Evolutionary conservation across 495 filamentous ascomycete species (phyloP).

Genomic region (Evernia prunastri): DNA sequence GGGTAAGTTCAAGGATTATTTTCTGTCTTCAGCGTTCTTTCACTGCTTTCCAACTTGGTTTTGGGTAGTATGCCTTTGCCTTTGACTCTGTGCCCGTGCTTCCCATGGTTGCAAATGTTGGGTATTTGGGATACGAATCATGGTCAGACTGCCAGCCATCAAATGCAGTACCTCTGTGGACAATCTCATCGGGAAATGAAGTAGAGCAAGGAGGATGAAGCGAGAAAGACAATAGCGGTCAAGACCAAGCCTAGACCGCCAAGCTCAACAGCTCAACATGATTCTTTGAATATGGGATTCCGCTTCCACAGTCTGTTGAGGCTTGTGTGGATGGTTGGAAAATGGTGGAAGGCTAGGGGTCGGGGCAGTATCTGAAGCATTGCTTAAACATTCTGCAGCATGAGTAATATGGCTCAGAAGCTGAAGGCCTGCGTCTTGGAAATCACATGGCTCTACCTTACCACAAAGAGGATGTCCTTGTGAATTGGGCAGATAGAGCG

Average conservation of each 20-base stretch:
- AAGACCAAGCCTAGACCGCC: background rate
- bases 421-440: conserved; percentile 12
- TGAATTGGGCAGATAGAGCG: conserved; percentile 13
- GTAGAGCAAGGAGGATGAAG: background rate
- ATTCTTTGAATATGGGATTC: background rate
- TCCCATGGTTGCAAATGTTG: background rate
- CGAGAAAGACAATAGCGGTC: background rate
- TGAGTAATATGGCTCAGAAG: conserved; percentile 14
- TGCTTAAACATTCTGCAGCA: conserved; percentile 6
- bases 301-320: background rate
- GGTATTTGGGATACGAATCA: background rate
- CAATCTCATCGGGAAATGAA: background rate
- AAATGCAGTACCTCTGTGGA: background rate
- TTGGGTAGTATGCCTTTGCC: conserved; percentile 16
- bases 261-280: background rate
- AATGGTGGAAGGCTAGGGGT: background rate
- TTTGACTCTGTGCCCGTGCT: conserved; percentile 24
- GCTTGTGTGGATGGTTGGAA: background rate
- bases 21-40: conserved; percentile 18
- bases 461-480: background rate
- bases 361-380: conserved; percentile 2
- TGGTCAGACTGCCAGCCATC: background rate
- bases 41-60: conserved; percentile 19
- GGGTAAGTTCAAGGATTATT: conserved; percentile 65
- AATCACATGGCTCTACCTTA: conserved; percentile 11